phyloP scores from a whole-genome alignment of 345 rosid genomes.

The Populus ilicifolia region DNA sequence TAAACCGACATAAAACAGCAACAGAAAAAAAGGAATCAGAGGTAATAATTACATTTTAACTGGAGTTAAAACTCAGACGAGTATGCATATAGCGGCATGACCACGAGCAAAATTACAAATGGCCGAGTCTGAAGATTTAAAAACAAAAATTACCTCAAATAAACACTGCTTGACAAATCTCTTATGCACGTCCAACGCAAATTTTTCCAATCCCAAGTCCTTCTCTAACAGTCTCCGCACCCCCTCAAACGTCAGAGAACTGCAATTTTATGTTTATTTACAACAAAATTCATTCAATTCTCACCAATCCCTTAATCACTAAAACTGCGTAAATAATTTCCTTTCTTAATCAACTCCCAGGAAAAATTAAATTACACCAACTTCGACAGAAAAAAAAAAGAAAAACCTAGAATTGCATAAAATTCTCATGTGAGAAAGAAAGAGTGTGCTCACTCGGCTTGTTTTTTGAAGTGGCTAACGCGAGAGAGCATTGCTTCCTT shows the following conservation, averaged over 20 bases:
- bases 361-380: neutral
- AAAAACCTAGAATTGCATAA: neutral
- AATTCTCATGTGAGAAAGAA: neutral
- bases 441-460: slow-evolving; percentile 54
- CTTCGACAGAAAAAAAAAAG: neutral
- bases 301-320: neutral
- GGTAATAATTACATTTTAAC: neutral
- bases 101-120: neutral
- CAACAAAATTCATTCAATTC: neutral
- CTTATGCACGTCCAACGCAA: slow-evolving; percentile 73
- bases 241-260: slow-evolving; percentile 74
- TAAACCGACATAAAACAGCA: neutral
- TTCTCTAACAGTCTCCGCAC: slow-evolving; percentile 82
- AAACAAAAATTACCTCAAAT: slow-evolving; percentile 38
- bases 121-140: neutral
- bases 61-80: neutral
- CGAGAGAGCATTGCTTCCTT: slow-evolving; percentile 70
- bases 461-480: slow-evolving; percentile 52
- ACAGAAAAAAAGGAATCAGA: neutral
- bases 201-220: slow-evolving; percentile 61
- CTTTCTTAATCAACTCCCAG: neutral
- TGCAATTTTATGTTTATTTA: slow-evolving; percentile 22
- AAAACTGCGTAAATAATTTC: neutral
- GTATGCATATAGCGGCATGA: neutral
- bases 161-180: slow-evolving; percentile 62